These are phyloP conservation scores for Trypanosoma boissoni DNA, from an alignment of 208 protist genomes.

Conservation along the genomic window DNA sequence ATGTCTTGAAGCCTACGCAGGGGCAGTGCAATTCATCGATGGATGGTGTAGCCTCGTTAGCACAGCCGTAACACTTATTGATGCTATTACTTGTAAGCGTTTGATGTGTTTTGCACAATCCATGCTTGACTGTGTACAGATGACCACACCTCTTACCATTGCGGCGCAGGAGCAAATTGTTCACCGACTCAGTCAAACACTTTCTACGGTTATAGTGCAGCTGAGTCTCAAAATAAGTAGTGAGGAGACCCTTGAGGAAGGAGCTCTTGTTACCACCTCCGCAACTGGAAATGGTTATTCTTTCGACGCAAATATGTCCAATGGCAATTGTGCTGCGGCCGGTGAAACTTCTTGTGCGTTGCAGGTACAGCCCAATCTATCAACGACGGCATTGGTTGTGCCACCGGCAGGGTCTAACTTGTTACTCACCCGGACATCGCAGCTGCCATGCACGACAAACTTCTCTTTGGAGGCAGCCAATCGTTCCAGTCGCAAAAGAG, in stretches of 20 bases:
- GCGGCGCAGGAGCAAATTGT: constrained; percentile 79
- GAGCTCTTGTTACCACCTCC: neutral
- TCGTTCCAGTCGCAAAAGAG: constrained; percentile 16
- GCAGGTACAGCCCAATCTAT: no score
- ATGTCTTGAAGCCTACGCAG: constrained; percentile 68
- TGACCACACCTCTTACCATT: constrained; percentile 53
- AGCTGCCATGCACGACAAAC: neutral
- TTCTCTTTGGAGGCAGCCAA: neutral
- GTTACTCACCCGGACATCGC: neutral
- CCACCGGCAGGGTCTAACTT: no score
- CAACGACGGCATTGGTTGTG: no score
- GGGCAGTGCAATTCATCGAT: constrained; percentile 73
- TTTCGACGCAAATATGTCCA: no score
- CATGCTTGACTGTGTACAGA: constrained; percentile 41
- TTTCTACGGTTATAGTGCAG: constrained; percentile 63
- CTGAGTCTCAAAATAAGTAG: constrained; percentile 29
- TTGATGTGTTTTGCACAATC: constrained; percentile 43
- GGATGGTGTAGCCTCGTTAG: constrained; percentile 65
- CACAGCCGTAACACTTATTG: constrained; percentile 42
- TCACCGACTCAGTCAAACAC: constrained; percentile 47
- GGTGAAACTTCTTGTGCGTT: no score
- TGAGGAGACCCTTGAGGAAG: neutral
- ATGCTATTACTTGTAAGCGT: constrained; percentile 34
- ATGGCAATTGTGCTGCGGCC: no score
- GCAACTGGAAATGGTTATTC: neutral